Base-by-base conservation (phyloP, 345 rosid genomes). In the Rhodamnia argentea region DNA sequence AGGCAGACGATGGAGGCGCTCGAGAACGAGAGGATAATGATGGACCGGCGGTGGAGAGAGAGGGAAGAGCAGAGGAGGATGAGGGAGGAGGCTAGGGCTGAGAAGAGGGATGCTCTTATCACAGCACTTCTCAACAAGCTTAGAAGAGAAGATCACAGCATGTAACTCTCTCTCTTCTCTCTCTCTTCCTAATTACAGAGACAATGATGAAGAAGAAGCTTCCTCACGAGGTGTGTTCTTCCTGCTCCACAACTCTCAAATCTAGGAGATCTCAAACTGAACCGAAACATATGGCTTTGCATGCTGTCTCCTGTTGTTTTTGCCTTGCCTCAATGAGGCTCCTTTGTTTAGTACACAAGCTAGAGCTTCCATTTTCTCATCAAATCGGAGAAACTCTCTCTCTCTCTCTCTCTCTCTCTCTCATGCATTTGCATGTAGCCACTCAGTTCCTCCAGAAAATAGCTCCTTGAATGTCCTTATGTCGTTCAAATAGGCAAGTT, bases 51-150 rank as follows among this genome's bases (percentile, higher is more conserved):
- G 84, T 97, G 98, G 98, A 93, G 95, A 88, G 99, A 97, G 84
- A 91, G 92, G 89, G 99, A 96, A 83, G 99, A 97, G 87, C 97
- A 97, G 91, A 93, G 99, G 84, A 92, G 95, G 53, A 62, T 90
- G 55, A 94, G 98, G 86, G 98, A 96, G 82, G 99, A 97, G 86
- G 94, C 93, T 92, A 93, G 98, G 94, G 99, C 99, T 86, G 98
- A 96, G 89, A 97, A 92, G 86, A 94, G 98, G 86, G 99, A 97
- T 76, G 91, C 93, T 23, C 96, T 97, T 37, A 92, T 97, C 85
- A 94, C 95, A 29, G 94, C 95, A 52, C 92, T 97, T 52, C 88
- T 97, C 84, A 93, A 92, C 91, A 94, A 94, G 90, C 91, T 97
- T 55, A 92, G 88, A 29, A 92, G 94, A 90, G 92, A 94, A 84